phyloP scores from a whole-genome alignment of 2,329 filamentous ascomycete genomes.

The Lomentospora prolificans region DNA sequence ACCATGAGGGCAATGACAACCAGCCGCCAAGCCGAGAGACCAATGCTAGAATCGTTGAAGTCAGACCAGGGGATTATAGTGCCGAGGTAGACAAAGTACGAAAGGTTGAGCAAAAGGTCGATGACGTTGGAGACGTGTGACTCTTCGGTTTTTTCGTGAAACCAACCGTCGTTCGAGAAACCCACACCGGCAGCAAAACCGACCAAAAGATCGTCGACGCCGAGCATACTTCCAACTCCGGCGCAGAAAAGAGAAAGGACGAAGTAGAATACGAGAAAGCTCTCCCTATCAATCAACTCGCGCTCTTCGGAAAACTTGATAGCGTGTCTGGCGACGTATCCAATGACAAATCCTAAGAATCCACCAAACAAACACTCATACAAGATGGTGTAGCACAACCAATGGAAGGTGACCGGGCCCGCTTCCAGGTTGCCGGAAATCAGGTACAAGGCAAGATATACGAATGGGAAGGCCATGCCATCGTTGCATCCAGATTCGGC shows the following conservation, averaged over 20 bases:
- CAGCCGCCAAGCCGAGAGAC: slow-evolving; percentile 77
- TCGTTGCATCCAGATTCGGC: slow-evolving; percentile 98
- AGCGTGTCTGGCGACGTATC: slow-evolving; percentile 81
- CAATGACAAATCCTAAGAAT: slow-evolving; percentile 75
- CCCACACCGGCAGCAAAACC: slow-evolving; percentile 95
- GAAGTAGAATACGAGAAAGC: slow-evolving; percentile 98
- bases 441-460: slow-evolving; percentile 86
- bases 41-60: slow-evolving; percentile 67
- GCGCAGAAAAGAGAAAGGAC: slow-evolving; percentile 92
- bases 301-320: slow-evolving; percentile 80
- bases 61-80: slow-evolving; percentile 94
- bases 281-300: slow-evolving; percentile 88
- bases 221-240: slow-evolving; percentile 82
- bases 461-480: slow-evolving; percentile 97
- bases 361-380: slow-evolving; percentile 96
- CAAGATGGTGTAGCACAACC: slow-evolving; percentile 79
- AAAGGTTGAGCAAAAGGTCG: slow-evolving; percentile 89
- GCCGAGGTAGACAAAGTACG: slow-evolving; percentile 96
- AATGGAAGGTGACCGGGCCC: slow-evolving; percentile 65
- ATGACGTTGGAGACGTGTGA: slow-evolving; percentile 99
- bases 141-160: slow-evolving; percentile 95
- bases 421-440: slow-evolving; percentile 69
- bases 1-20: slow-evolving; percentile 92
- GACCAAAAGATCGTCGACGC: slow-evolving; percentile 86
- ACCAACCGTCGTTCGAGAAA: slow-evolving; percentile 99